A percentile compares a stretch with the other conserved stretches of the same genome.
Conservation (phyloP, 2,329 filamentous ascomycete genomes). For the Penicillium sclerotiorum region DNA sequence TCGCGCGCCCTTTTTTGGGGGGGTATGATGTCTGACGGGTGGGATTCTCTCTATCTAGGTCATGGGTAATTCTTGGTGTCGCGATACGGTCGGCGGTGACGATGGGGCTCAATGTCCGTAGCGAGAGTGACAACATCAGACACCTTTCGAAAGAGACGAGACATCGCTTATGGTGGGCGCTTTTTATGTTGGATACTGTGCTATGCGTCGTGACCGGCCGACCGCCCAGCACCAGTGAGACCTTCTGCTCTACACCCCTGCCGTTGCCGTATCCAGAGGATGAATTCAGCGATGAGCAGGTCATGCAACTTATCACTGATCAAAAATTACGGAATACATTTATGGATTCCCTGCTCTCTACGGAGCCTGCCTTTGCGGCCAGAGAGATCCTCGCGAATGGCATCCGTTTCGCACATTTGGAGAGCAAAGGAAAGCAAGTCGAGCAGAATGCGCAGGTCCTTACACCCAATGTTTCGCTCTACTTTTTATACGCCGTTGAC, state of each 20-base stretch:
- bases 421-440: conserved; percentile 17
- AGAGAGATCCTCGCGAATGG: not conserved
- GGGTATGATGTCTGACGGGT: not conserved
- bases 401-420: conserved; percentile 5
- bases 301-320: conserved; percentile 35
- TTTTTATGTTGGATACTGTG: conserved; percentile 44
- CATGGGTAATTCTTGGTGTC: conserved; percentile 46
- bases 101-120: conserved; percentile 48
- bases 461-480: conserved; percentile 41
- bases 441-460: conserved; percentile 31
- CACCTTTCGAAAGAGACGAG: conserved; percentile 45
- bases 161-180: conserved; percentile 50
- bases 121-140: conserved; percentile 39
- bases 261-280: conserved; percentile 44
- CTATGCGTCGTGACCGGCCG: conserved; percentile 49
- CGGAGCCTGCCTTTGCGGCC: too few relatives aligned
- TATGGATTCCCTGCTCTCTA: conserved; percentile 26
- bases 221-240: conserved; percentile 39
- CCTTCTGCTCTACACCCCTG: conserved; percentile 46
- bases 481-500: conserved; percentile 44
- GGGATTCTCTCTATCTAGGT: conserved; percentile 27
- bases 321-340: conserved; percentile 35
- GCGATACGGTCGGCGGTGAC: conserved; percentile 45
- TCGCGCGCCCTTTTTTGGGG: too few relatives aligned
- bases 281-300: conserved; percentile 34